These are phyloP conservation scores for Albophoma yamanashiensis DNA, from an alignment of 2,329 filamentous ascomycete species.

Conservation along the genomic window DNA sequence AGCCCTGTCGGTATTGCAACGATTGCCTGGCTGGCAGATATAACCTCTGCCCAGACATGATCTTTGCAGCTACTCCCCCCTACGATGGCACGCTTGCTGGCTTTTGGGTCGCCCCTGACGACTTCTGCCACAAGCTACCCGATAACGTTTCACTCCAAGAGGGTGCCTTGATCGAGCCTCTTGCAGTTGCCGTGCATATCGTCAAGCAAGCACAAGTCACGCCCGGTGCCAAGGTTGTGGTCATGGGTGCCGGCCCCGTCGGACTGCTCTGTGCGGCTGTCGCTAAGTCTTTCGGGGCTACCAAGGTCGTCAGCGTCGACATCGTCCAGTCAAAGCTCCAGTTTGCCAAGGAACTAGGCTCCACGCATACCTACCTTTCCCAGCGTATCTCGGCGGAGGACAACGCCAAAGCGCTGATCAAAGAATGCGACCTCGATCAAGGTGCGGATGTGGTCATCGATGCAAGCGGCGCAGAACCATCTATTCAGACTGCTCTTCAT, in stretches of 20 bases:
- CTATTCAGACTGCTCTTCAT: constrained; percentile 65
- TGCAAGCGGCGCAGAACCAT: constrained; percentile 67
- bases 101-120: constrained; percentile 73
- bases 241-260: constrained; percentile 82
- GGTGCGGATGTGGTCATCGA: constrained; percentile 75
- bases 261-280: constrained; percentile 83
- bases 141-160: constrained; percentile 70
- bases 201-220: constrained; percentile 60
- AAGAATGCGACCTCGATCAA: constrained; percentile 48
- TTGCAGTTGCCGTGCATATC: constrained; percentile 80
- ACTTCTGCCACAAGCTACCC: constrained; percentile 90
- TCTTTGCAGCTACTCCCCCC: constrained; percentile 85
- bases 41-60: constrained; percentile 83
- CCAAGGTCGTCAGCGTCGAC: constrained; percentile 77
- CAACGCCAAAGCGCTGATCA: constrained; percentile 60
- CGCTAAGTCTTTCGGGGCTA: constrained; percentile 71
- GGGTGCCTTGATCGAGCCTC: constrained; percentile 82
- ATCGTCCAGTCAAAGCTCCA: constrained; percentile 70
- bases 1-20: constrained; percentile 70
- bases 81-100: constrained; percentile 81
- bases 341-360: constrained; percentile 63
- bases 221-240: constrained; percentile 67
- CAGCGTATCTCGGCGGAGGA: constrained; percentile 55
- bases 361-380: constrained; percentile 60
- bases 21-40: constrained; percentile 76